Conservation (phyloP, 441 rosid species). For the Arabidopsis hybrid region DNA sequence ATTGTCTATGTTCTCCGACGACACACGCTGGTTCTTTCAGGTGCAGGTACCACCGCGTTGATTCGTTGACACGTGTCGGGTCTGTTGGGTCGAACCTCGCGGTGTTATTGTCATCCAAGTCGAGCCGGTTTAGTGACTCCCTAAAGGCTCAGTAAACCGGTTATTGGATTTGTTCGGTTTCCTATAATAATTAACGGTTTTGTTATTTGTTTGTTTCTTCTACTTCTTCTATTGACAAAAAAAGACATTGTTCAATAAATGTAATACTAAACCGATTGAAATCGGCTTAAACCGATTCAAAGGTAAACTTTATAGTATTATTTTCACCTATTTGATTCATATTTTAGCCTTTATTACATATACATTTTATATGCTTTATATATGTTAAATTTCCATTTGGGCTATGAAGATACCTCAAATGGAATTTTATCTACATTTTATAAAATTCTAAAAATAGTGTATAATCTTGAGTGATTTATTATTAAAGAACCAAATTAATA, state of each 20-base stretch:
- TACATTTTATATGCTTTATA: not conserved
- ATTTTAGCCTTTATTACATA: not conserved
- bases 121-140: slow-evolving; percentile 42
- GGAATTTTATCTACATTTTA: too few relatives aligned
- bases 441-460: too few relatives aligned
- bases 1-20: slow-evolving; percentile 79
- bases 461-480: too few relatives aligned
- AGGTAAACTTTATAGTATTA: not conserved
- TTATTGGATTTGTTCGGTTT: not conserved
- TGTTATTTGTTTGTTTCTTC: not conserved
- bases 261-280: slow-evolving; percentile 9
- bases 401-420: too few relatives aligned
- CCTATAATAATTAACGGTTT: not conserved
- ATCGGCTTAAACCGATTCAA: slow-evolving; percentile 20
- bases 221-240: not conserved
- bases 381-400: too few relatives aligned
- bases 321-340: not conserved
- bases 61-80: slow-evolving; percentile 50
- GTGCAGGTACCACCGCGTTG: slow-evolving; percentile 60
- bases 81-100: slow-evolving; percentile 65
- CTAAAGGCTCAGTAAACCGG: slow-evolving; percentile 42
- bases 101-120: slow-evolving; percentile 38
- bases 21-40: slow-evolving; percentile 74
- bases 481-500: too few relatives aligned
- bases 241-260: slow-evolving; percentile 2